phyloP scores from a whole-genome alignment of 305 asterid species.

The Fraxinus greggii region DNA sequence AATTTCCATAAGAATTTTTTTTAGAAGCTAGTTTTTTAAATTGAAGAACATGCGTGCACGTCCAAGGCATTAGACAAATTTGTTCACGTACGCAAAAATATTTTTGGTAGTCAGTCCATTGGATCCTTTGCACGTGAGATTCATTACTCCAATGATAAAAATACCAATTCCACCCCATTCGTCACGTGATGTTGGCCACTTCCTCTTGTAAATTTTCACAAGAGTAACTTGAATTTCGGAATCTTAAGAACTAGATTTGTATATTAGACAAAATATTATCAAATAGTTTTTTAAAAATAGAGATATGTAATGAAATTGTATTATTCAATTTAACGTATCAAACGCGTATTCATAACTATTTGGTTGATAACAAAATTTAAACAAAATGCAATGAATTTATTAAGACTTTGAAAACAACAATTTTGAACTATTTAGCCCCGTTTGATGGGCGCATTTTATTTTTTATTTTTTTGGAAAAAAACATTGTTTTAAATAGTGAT shows the following conservation, averaged over 20 bases:
- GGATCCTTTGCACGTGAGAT: constrained; percentile 47
- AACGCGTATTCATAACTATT: too few relatives aligned
- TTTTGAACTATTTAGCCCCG: too few relatives aligned
- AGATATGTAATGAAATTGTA: too few relatives aligned
- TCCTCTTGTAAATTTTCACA: neutral
- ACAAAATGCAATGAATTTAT: neutral
- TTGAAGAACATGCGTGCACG: constrained; percentile 4
- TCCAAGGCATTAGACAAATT: constrained; percentile 27
- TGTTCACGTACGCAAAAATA: constrained; percentile 1
- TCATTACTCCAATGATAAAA: constrained; percentile 23
- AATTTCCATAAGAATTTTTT: too few relatives aligned
- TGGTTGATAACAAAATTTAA: too few relatives aligned
- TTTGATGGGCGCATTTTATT: too few relatives aligned
- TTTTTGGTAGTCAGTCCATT: constrained; percentile 31
- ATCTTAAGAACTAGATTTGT: neutral
- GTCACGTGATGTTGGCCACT: neutral
- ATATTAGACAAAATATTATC: neutral
- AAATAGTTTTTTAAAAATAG: neutral
- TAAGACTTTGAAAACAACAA: too few relatives aligned
- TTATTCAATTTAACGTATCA: neutral
- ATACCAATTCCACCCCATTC: neutral
- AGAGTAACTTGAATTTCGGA: neutral
- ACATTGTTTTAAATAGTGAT: too few relatives aligned
- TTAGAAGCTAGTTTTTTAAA: neutral
- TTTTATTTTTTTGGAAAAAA: too few relatives aligned